Evolutionary conservation across 2,329 filamentous ascomycete genomes (phyloP).

Genomic region (Chaetothyriales sp.): DNA sequence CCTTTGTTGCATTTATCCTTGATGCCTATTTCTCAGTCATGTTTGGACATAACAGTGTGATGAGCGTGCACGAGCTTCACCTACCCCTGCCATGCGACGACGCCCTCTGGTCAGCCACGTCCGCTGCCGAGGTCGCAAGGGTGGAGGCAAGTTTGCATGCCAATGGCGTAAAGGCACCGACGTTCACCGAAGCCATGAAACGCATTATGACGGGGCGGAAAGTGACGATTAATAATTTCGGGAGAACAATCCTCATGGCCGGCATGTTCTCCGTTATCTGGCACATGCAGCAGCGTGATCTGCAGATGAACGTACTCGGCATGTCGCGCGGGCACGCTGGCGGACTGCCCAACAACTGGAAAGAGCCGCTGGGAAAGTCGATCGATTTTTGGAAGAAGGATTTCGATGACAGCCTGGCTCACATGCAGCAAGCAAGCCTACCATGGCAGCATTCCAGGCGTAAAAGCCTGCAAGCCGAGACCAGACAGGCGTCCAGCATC

Average conservation of each 20-base stretch:
- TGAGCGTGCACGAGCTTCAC: slow-evolving; percentile 92
- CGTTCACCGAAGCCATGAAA: slow-evolving; percentile 83
- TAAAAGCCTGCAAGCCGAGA: slow-evolving; percentile 1
- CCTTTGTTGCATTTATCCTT: slow-evolving; percentile 85
- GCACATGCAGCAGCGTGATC: slow-evolving; percentile 93
- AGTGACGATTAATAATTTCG: slow-evolving; percentile 84
- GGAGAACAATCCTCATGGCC: slow-evolving; percentile 82
- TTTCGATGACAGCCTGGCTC: slow-evolving; percentile 60
- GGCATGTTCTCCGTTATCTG: slow-evolving; percentile 84
- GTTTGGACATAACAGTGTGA: slow-evolving; percentile 92
- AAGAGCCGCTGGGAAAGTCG: slow-evolving; percentile 64
- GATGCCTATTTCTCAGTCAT: slow-evolving; percentile 93
- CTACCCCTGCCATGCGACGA: slow-evolving; percentile 87
- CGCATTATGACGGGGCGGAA: slow-evolving; percentile 70
- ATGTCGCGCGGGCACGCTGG: slow-evolving; percentile 53
- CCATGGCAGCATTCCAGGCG: slow-evolving; percentile 9
- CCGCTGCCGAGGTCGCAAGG: slow-evolving; percentile 67
- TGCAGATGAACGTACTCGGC: slow-evolving; percentile 76
- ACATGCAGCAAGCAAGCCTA: slow-evolving; percentile 14
- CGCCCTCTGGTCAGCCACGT: slow-evolving; percentile 77
- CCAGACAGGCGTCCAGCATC: slow-evolving; percentile 41
- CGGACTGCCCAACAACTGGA: slow-evolving; percentile 81
- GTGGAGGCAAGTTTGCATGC: slow-evolving; percentile 67
- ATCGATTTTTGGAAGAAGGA: slow-evolving; percentile 90
- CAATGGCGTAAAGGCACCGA: slow-evolving; percentile 67